phyloP scores from a whole-genome alignment of 2,329 filamentous ascomycete species.

The Berkeleyomyces basicola region DNA sequence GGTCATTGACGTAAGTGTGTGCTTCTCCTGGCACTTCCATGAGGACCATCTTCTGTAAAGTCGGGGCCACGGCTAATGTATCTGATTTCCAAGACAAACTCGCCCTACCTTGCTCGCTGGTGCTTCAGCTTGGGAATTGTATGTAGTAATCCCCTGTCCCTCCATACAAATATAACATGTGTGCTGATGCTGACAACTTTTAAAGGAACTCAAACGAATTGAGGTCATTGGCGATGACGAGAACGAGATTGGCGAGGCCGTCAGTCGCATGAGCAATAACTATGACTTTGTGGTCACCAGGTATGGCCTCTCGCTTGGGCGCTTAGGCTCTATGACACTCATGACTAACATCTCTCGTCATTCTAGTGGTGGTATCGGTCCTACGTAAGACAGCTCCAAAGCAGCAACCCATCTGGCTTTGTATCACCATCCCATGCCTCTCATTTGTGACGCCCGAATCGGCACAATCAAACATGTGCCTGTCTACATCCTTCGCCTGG shows the following conservation, averaged over 20 bases:
- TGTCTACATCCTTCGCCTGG: neutral
- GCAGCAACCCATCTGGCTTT: neutral
- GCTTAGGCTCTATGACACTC: neutral
- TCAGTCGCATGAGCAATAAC: constrained; percentile 66
- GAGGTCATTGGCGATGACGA: constrained; percentile 94
- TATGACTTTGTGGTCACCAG: constrained; percentile 94
- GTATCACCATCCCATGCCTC: neutral
- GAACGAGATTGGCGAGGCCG: constrained; percentile 73
- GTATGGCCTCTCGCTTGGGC: constrained; percentile 19
- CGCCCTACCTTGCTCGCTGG: constrained; percentile 46
- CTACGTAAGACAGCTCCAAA: constrained; percentile 47
- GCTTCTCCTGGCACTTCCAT: neutral
- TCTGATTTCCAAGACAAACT: constrained; percentile 27
- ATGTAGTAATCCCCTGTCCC: constrained; percentile 16
- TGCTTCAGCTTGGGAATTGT: constrained; percentile 47
- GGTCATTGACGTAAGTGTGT: constrained; percentile 12
- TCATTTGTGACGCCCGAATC: neutral
- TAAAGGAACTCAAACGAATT: constrained; percentile 57
- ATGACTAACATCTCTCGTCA: constrained; percentile 10
- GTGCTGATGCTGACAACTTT: neutral
- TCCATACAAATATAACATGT: neutral
- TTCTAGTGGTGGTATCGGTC: constrained; percentile 70
- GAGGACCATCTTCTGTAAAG: neutral
- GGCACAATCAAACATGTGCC: neutral
- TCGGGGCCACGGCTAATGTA: neutral